phyloP scores from a whole-genome alignment of 441 rosid genomes.

The Biscutella auriculata region DNA sequence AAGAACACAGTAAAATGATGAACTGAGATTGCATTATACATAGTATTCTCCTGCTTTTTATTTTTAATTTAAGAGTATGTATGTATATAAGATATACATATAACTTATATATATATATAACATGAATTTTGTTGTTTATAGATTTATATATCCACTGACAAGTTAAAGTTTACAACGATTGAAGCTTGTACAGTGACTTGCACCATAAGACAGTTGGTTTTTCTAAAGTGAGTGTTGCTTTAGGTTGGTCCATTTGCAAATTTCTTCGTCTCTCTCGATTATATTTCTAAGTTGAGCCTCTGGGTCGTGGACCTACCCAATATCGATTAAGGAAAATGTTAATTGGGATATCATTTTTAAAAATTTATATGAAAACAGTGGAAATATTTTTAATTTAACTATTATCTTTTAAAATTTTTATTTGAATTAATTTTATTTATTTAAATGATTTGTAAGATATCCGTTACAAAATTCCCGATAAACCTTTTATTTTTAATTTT shows the following conservation, averaged over 20 bases:
- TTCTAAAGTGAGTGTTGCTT: constrained; percentile 8
- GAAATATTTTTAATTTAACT: no score
- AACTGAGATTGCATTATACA: constrained; percentile 17
- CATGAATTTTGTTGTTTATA: not conserved
- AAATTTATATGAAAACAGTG: no score
- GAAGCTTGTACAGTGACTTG: constrained; percentile 27
- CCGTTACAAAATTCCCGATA: no score
- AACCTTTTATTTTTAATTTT: no score
- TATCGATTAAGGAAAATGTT: not conserved
- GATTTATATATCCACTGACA: constrained; percentile 14
- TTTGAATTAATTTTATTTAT: no score
- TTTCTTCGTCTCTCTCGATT: constrained; percentile 9
- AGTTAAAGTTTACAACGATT: constrained; percentile 19
- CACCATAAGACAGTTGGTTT: constrained; percentile 13
- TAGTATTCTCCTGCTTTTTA: constrained; percentile 16
- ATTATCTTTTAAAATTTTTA: no score
- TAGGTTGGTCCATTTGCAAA: constrained; percentile 13
- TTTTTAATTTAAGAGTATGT: no score
- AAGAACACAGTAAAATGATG: constrained; percentile 18
- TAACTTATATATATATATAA: not conserved
- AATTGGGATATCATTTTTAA: no score
- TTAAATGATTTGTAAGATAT: no score
- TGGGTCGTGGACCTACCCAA: constrained; percentile 23
- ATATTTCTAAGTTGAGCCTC: constrained; percentile 2
- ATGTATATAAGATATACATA: no score